Evolutionary conservation across 495 filamentous ascomycete species (phyloP).

Genomic region (Aspergillus sparsus): DNA sequence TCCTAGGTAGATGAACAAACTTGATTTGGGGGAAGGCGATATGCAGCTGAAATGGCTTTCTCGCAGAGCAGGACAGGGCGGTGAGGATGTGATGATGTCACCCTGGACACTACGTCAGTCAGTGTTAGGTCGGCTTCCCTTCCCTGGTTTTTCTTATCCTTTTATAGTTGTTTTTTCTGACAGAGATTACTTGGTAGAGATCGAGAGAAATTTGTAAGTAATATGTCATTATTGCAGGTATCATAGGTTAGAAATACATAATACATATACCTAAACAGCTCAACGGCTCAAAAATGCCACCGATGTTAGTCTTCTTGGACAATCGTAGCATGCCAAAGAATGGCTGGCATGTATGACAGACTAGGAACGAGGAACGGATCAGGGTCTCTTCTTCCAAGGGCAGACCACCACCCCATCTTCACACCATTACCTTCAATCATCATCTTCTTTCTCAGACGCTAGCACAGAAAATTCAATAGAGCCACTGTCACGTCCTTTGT

Average conservation of each 20-base stretch:
- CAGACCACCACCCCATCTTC: no score
- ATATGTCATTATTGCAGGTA: not conserved
- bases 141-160: not conserved
- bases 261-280: not conserved
- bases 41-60: slow-evolving; percentile 4
- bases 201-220: not conserved
- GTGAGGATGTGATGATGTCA: slow-evolving; percentile 45
- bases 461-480: slow-evolving; percentile 48
- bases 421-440: slow-evolving; percentile 21
- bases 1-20: slow-evolving; percentile 12
- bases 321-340: no score
- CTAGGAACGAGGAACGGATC: no score
- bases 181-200: not conserved
- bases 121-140: not conserved
- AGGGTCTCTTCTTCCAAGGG: no score
- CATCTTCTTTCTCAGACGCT: slow-evolving; percentile 34
- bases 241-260: not conserved
- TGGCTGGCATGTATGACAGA: no score
- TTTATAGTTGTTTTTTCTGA: not conserved
- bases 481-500: slow-evolving; percentile 49
- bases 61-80: slow-evolving; percentile 19
- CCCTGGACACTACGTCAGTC: not conserved
- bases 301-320: no score
- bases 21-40: slow-evolving; percentile 14
- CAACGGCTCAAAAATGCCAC: no score